Percentiles rank a stretch among this genome's conserved stretches.
Conservation (phyloP, 768 basidiomycete species). For the Mycena kentingensis region DNA sequence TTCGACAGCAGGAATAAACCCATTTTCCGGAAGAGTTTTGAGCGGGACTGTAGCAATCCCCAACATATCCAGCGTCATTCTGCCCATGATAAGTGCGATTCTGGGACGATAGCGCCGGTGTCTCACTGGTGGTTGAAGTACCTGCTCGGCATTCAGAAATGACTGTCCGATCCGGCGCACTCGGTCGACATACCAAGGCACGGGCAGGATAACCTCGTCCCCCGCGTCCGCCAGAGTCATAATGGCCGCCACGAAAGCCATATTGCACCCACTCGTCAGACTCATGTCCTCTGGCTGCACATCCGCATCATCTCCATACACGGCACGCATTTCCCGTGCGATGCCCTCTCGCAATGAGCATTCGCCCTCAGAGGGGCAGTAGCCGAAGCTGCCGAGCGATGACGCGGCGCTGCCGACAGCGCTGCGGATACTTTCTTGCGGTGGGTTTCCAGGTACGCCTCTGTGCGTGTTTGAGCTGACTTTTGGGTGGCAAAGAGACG, state of each 20-base stretch:
- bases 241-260: conserved; percentile 64
- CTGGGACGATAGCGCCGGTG: background rate
- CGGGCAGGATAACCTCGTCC: conserved; percentile 71
- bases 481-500: background rate
- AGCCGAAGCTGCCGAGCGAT: conserved; percentile 50
- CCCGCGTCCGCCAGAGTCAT: conserved; percentile 70
- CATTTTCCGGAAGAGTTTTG: conserved; percentile 47
- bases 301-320: conserved; percentile 56
- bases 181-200: conserved; percentile 57
- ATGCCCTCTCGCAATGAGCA: conserved; percentile 50
- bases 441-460: conserved; percentile 70
- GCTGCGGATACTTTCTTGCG: conserved; percentile 52
- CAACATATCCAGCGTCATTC: conserved; percentile 69
- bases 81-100: conserved; percentile 26
- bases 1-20: conserved; percentile 61
- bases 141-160: conserved; percentile 33
- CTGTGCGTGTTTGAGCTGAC: conserved; percentile 42
- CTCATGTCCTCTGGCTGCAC: conserved; percentile 60
- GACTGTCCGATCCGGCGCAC: background rate
- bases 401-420: conserved; percentile 48
- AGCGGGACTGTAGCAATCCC: conserved; percentile 61
- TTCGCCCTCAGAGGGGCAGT: conserved; percentile 64
- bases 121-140: conserved; percentile 69
- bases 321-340: conserved; percentile 58
- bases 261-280: conserved; percentile 71